Base-by-base conservation (phyloP, 2,329 filamentous ascomycete species). In the Fusarium sp. region DNA sequence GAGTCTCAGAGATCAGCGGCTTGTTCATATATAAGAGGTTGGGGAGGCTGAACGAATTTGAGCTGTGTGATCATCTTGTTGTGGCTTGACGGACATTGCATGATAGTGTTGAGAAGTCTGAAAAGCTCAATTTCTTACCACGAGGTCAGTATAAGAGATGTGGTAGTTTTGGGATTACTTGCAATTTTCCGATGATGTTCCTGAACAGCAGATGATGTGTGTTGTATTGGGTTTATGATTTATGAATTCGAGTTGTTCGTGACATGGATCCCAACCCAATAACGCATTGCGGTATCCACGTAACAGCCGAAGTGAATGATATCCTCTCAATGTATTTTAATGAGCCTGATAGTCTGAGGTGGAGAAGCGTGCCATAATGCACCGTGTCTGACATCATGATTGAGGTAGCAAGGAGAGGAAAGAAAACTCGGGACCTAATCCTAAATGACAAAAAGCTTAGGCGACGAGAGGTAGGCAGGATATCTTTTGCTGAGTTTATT, bases 1-100 rank as follows among this genome's bases (percentile, higher is more conserved):
- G 42, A 48, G 58, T 53, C 50, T 53, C 45, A n/a, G 36, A 22
- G 41, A 26, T 45, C 28, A 39, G n/a, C 26, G 35, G 44, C 32
- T 30, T 48, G 30, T 30, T 38, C 42, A 39, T 50, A 69, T 54
- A 35, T 35, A 59, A 54, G 59, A 72, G 71, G 72, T 36, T 61
- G 72, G 63, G 44, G 64, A 65, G 70, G 67, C 42, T 66, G 55
- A 44, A 59, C 26, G 22, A 44, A 28, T 54, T 42, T 53, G 50
- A 60, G 24, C 44, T 57, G 54, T 53, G 54, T 53, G 38, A 51
- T 47, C 28, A 54, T 51, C n/a, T 41, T 53, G 47, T 41, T 48
- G n/a, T 30, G 41, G 18, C 18, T 24, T 36, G 38, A 30, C 24
- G 12, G 30, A 42, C 38, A 32, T 38, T 50, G 48, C 30, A 55